phyloP scores from a whole-genome alignment of 345 rosid species.

The Aurinia saxatilis region DNA sequence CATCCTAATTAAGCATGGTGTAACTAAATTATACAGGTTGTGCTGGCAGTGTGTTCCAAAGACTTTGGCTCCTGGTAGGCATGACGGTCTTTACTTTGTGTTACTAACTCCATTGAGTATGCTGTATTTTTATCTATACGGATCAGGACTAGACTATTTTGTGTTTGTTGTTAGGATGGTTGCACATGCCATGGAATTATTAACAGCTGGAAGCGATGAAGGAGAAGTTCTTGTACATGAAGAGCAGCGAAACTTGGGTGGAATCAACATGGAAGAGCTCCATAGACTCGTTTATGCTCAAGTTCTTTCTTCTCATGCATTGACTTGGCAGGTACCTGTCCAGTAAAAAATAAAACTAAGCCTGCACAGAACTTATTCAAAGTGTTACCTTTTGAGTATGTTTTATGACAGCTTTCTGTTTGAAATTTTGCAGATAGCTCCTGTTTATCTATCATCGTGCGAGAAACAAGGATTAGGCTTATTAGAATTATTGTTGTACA shows the following conservation, averaged over 20 bases:
- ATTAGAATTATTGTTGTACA: conserved; percentile 64
- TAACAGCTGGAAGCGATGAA: conserved; percentile 73
- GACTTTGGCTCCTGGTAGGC: conserved; percentile 95
- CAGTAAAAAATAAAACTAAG: too few relatives aligned
- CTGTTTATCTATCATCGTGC: conserved; percentile 80
- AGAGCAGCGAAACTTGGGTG: conserved; percentile 65
- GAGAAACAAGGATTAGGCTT: conserved; percentile 80
- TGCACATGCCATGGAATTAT: conserved; percentile 77
- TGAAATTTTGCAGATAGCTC: conserved; percentile 63
- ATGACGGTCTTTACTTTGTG: conserved; percentile 3
- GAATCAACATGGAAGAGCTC: conserved; percentile 79
- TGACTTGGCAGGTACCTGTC: conserved; percentile 81
- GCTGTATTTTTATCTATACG: neutral
- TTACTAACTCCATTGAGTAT: neutral
- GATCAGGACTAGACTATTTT: conserved; percentile 4
- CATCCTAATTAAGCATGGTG: neutral
- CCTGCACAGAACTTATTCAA: too few relatives aligned
- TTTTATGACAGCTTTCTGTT: neutral
- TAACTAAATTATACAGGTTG: conserved; percentile 51
- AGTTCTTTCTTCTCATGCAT: conserved; percentile 82
- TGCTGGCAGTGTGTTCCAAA: conserved; percentile 85
- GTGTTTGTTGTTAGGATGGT: conserved; percentile 64
- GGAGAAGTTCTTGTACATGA: conserved; percentile 72
- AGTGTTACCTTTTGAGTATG: neutral
- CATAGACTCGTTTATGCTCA: conserved; percentile 90